Evolutionary conservation across 768 basidiomycete species (phyloP).

Genomic region (Cubamyces sp.): DNA sequence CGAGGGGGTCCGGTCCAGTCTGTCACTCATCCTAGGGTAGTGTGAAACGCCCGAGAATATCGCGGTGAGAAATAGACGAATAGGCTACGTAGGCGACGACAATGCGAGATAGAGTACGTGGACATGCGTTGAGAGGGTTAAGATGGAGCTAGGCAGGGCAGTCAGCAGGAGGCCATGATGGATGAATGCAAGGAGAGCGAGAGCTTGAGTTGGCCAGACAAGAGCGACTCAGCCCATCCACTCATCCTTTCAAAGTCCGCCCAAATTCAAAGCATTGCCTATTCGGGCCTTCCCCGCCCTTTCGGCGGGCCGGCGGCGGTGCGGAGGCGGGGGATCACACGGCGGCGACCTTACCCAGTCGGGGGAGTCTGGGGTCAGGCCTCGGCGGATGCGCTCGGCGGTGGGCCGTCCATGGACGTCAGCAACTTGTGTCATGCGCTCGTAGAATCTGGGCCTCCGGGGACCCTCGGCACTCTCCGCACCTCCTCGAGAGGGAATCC

Average conservation of each 20-base stretch:
- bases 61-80: conserved; percentile 2
- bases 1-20: conserved; percentile 16
- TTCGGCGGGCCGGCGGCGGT: background rate
- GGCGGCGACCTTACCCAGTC: no score
- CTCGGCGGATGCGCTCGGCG: no score
- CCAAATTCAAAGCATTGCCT: conserved; percentile 23
- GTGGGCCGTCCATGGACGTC: no score
- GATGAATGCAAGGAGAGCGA: conserved; percentile 19
- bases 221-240: conserved; percentile 11
- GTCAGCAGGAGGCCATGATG: conserved; percentile 26
- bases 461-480: background rate
- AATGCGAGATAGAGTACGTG: conserved; percentile 2
- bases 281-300: conserved; percentile 12
- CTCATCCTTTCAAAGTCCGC: conserved; percentile 25
- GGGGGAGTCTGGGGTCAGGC: background rate
- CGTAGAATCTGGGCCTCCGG: no score
- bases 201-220: conserved; percentile 12
- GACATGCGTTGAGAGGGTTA: conserved; percentile 11
- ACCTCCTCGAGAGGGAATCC: background rate
- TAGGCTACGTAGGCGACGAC: background rate
- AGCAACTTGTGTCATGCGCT: no score
- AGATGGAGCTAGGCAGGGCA: conserved; percentile 16
- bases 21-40: conserved; percentile 13
- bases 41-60: conserved; percentile 12
- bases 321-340: background rate